Conservation (phyloP, 768 basidiomycete species). For the Coprinopsis sp. region DNA sequence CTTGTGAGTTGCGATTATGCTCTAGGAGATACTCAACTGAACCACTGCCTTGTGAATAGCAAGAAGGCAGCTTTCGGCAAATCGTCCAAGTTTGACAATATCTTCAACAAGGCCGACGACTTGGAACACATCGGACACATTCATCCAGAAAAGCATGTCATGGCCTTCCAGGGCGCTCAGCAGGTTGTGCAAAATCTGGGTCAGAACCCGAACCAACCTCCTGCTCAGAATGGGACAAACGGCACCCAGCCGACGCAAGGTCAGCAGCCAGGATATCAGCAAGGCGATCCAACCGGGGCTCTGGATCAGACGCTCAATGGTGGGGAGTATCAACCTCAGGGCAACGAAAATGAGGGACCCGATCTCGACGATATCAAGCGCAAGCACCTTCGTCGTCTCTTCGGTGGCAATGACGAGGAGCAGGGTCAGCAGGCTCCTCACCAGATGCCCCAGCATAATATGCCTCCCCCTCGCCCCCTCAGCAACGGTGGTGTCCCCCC, state of each 20-base stretch:
- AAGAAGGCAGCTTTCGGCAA: constrained; percentile 6
- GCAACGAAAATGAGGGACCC: no score
- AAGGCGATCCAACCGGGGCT: not conserved
- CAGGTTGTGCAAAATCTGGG: not conserved
- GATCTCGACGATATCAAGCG: no score
- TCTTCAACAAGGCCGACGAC: not conserved
- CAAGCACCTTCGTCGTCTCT: no score
- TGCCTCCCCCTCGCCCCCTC: not conserved
- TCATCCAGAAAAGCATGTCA: not conserved
- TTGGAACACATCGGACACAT: not conserved
- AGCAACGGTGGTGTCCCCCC: not conserved
- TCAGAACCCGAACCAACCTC: no score
- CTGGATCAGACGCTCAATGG: no score
- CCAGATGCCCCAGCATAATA: no score
- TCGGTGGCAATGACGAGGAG: no score
- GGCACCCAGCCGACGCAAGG: not conserved
- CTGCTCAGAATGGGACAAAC: not conserved
- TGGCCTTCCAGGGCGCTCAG: not conserved
- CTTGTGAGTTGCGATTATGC: not conserved
- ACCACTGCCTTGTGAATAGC: not conserved
- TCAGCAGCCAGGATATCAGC: not conserved
- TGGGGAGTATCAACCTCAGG: not conserved
- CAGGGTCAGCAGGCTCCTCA: no score
- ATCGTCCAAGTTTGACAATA: not conserved
- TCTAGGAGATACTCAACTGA: not conserved